A percentile compares a stretch with the other conserved stretches of the same genome.
These are phyloP conservation scores for Yamadazyma diddensiae DNA, from an alignment of 1,139 yeast genomes.

Conservation along the genomic window DNA sequence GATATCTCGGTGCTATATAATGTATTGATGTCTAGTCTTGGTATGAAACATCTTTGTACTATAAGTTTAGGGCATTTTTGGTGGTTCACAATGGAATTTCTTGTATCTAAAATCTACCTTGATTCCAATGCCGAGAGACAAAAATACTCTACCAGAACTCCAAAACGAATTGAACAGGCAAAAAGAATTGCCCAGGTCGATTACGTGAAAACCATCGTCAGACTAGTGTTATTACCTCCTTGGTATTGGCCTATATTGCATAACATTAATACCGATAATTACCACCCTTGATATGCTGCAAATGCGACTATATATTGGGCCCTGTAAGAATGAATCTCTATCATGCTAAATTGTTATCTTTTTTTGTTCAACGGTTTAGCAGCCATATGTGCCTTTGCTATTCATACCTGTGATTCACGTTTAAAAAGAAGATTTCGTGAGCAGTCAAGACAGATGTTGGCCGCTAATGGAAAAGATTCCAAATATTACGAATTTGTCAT, in stretches of 20 bases:
- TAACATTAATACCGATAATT: slow-evolving; percentile 11
- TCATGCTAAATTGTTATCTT: no score
- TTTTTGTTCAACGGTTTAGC: no score
- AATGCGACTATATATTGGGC: no score
- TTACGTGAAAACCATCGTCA: slow-evolving; percentile 13
- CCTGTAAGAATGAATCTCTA: no score
- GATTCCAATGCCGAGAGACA: slow-evolving; percentile 18
- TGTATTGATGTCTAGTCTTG: slow-evolving; percentile 12
- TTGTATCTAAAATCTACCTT: slow-evolving; percentile 16
- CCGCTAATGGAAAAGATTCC: no score
- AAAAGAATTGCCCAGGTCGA: slow-evolving; percentile 10
- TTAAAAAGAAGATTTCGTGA: no score
- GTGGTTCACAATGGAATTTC: slow-evolving; percentile 34
- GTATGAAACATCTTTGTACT: slow-evolving; percentile 20
- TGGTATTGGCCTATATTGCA: slow-evolving; percentile 33
- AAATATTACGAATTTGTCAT: no score
- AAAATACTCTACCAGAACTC: slow-evolving; percentile 13
- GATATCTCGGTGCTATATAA: slow-evolving; percentile 7
- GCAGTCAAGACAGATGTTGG: no score
- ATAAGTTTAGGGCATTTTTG: slow-evolving; percentile 31
- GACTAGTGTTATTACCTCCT: slow-evolving; percentile 32
- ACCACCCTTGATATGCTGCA: neutral
- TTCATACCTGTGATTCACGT: no score
- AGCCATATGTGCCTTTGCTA: no score
- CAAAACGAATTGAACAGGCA: slow-evolving; percentile 13